Evolutionary conservation across 306 rosid genomes (phyloP).

Genomic region (Pyrus communis): DNA sequence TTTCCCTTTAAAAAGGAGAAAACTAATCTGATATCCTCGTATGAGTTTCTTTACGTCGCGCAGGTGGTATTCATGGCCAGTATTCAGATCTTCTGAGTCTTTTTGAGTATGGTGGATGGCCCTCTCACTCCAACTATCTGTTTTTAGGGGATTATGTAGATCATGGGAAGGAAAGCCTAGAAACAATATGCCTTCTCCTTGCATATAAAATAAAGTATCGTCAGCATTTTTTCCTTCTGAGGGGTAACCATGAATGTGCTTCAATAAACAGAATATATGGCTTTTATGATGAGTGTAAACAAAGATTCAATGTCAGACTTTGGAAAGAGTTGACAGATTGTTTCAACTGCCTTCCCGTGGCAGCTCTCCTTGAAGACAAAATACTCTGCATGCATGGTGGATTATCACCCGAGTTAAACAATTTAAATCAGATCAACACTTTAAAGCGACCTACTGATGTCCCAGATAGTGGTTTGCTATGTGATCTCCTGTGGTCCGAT

Average conservation of each 20-base stretch:
- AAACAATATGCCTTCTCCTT: conserved; percentile 87
- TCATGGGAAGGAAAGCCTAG: conserved; percentile 84
- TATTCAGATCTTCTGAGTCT: conserved; percentile 78
- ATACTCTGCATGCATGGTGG: conserved; percentile 94
- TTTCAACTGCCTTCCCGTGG: conserved; percentile 86
- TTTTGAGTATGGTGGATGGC: conserved; percentile 75
- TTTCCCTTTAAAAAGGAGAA: not conserved
- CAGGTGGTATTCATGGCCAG: conserved; percentile 92
- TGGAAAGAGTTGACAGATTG: conserved; percentile 82
- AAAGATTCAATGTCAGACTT: conserved; percentile 58
- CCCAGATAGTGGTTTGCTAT: conserved; percentile 64
- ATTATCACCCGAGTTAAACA: conserved; percentile 61
- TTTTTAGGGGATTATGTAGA: conserved; percentile 90
- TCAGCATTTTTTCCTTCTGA: conserved; percentile 65
- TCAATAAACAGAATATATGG: conserved; percentile 84
- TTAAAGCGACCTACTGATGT: conserved; percentile 59
- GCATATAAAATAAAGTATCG: conserved; percentile 84
- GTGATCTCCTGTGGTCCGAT: conserved; percentile 94
- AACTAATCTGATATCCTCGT: not conserved
- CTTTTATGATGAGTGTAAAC: conserved; percentile 84
- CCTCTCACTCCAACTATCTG: conserved; percentile 76
- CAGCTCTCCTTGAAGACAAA: conserved; percentile 74
- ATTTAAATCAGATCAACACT: conserved; percentile 49
- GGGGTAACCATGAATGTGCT: conserved; percentile 97
- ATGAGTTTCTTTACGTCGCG: conserved; percentile 8